Conservation (phyloP, 129 eudicot species). For the Artemisia argyi region DNA sequence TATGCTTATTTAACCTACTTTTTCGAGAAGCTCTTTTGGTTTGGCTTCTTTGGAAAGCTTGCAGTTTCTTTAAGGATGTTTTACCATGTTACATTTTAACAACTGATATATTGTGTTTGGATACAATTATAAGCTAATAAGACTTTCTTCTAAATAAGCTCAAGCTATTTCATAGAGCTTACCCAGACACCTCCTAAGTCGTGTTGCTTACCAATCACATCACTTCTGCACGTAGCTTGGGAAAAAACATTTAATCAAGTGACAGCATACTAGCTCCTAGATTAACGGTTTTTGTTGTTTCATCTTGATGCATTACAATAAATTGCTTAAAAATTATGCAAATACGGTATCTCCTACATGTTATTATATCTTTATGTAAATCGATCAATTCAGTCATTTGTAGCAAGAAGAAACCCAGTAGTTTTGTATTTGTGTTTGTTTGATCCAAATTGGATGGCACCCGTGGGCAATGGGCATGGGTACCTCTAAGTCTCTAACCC, state of each 20-base stretch:
- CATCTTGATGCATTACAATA: not conserved
- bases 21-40: no score
- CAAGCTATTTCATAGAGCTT: no score
- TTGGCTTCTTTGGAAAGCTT: not conserved
- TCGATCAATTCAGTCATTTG: not conserved
- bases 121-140: no score
- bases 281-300: not conserved
- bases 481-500: no score
- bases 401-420: not conserved
- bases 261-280: not conserved
- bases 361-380: not conserved
- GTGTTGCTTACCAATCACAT: not conserved
- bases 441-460: not conserved
- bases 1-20: no score
- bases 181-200: not conserved
- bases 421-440: not conserved
- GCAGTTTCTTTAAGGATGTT: no score
- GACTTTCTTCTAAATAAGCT: no score
- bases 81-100: no score
- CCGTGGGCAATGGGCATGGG: no score
- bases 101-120: no score
- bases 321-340: not conserved
- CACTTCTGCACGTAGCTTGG: constrained; percentile 2
- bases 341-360: not conserved
- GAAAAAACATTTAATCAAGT: not conserved